Percentiles rank a stretch among this genome's conserved stretches.
Conservation (phyloP, 345 rosid genomes). For the Melastoma malabathricum region DNA sequence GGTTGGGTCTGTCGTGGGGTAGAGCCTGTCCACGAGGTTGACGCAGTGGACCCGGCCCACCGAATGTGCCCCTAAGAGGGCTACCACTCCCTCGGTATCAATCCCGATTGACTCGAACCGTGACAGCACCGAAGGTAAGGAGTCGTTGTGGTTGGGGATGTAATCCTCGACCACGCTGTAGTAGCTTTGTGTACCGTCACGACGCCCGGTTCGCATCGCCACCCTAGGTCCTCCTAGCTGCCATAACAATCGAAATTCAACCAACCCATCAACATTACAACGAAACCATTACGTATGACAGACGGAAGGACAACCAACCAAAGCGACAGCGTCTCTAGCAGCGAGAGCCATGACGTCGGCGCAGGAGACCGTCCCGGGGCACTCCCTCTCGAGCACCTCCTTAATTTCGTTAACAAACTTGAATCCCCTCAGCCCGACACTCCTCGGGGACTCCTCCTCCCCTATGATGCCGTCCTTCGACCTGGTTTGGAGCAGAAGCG, state of each 20-base stretch:
- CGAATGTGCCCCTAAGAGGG: slow-evolving; percentile 72
- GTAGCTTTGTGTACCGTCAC: slow-evolving; percentile 53
- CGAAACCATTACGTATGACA: neutral
- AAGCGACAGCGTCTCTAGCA: slow-evolving; percentile 64
- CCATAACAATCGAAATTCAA: neutral
- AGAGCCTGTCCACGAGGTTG: slow-evolving; percentile 59
- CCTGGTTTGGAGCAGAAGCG: slow-evolving; percentile 37
- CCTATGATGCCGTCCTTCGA: slow-evolving; percentile 35
- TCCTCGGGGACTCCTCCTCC: slow-evolving; percentile 43
- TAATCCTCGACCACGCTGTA: slow-evolving; percentile 18
- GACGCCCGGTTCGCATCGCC: slow-evolving; percentile 69
- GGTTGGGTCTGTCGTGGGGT: slow-evolving; percentile 60
- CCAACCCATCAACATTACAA: neutral
- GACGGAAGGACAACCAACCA: slow-evolving; percentile 21
- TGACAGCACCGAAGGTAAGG: slow-evolving; percentile 42
- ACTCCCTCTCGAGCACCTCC: slow-evolving; percentile 59
- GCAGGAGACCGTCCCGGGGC: slow-evolving; percentile 71
- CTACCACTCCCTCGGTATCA: slow-evolving; percentile 56
- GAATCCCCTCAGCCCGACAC: slow-evolving; percentile 90
- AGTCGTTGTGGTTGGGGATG: slow-evolving; percentile 66
- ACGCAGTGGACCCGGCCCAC: slow-evolving; percentile 78
- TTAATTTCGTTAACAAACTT: slow-evolving; percentile 63
- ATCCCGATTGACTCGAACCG: slow-evolving; percentile 47
- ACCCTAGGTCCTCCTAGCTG: slow-evolving; percentile 72
- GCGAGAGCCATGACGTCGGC: slow-evolving; percentile 75